Percentiles rank a stretch among this genome's conserved stretches.
Conservation (phyloP, 2,329 filamentous ascomycete genomes). For the Phialemoniopsis sp. region DNA sequence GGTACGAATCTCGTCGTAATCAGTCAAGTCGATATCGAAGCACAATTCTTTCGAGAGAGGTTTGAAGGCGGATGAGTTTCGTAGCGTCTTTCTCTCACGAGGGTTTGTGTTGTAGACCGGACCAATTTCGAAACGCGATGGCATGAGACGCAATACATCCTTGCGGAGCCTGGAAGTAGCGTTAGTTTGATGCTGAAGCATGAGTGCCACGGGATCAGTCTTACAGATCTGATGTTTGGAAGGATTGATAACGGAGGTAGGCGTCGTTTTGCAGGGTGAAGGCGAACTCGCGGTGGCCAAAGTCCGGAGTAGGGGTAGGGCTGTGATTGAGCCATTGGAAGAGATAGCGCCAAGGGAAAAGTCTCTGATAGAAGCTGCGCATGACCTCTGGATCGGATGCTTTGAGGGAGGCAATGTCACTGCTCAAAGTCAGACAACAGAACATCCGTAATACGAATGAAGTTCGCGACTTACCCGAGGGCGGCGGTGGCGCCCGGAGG, state of each 20-base stretch:
- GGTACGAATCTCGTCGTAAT: constrained; percentile 95
- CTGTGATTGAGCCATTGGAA: constrained; percentile 99
- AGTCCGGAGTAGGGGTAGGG: constrained; percentile 79
- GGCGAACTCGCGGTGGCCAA: constrained; percentile 90
- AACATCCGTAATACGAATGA: not conserved
- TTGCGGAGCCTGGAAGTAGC: constrained; percentile 66
- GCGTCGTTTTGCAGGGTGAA: constrained; percentile 91
- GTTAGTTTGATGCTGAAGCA: not conserved
- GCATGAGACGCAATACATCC: constrained; percentile 82
- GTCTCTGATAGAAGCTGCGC: constrained; percentile 88
- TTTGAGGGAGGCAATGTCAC: constrained; percentile 29
- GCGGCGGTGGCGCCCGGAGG: constrained; percentile 24
- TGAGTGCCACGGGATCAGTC: constrained; percentile 3
- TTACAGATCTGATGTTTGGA: constrained; percentile 48
- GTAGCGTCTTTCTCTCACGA: constrained; percentile 83
- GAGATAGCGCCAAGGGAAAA: constrained; percentile 90
- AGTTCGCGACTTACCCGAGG: not conserved
- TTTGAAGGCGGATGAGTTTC: constrained; percentile 76
- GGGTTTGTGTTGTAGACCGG: constrained; percentile 96
- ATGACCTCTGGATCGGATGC: constrained; percentile 76
- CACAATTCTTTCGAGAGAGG: constrained; percentile 91
- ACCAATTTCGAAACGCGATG: constrained; percentile 95
- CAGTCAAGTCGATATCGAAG: constrained; percentile 99
- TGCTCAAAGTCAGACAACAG: constrained; percentile 15
- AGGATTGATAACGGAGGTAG: constrained; percentile 86